Evolutionary conservation across 192 early-diverging fungal species (phyloP), one percentile per base, ranked within the genome.

Genomic region (Backusella macrospora): DNA sequence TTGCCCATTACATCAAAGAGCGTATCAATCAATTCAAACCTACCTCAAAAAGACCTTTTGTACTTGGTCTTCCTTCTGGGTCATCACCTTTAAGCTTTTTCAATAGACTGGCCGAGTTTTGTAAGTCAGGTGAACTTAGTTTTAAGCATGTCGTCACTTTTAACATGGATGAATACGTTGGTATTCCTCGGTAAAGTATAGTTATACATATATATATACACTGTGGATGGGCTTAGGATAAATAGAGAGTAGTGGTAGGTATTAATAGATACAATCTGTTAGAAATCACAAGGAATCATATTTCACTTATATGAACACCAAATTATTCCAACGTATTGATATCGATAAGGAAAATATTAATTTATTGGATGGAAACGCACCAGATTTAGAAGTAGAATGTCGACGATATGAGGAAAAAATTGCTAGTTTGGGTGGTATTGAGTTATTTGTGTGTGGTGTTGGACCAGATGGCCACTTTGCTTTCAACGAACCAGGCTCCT

Each of bases 111-210:
- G 92, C 93, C 44, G 79, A 89, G 79, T 85, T 90, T 78, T 86
- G 87, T 84, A 83, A 85, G 47, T 78, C 84, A 38, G 92, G 91
- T 18, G 84, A 85, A 62, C 78, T 95, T 65, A 91, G 91, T 39
- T 95, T 95, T 83, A 86, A 90, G 76, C 76, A 95, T 68, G 92
- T 95, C 5, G 89, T 95, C 44, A 91, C 92, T 12, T 95, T 95
- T 85, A 95, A 95, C 83, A 95, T 95, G 93, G 93, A 95, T 76
- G 92, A 95, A 84, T 95, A 94, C 75, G 92, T 93, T 65, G 63
- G 63, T 34, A 83, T 95, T 65, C 91, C 92, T 26, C 88, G 89
- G 82, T 83, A 84, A 78, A 44, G 37, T 34, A 37, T 65, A 37
- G 12, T 34, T 37, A 23, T 23, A 23, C 6, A 62, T 26, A 14